Evolutionary conservation across 192 early-diverging fungal species (phyloP).

Genomic region (Podila verticillata): DNA sequence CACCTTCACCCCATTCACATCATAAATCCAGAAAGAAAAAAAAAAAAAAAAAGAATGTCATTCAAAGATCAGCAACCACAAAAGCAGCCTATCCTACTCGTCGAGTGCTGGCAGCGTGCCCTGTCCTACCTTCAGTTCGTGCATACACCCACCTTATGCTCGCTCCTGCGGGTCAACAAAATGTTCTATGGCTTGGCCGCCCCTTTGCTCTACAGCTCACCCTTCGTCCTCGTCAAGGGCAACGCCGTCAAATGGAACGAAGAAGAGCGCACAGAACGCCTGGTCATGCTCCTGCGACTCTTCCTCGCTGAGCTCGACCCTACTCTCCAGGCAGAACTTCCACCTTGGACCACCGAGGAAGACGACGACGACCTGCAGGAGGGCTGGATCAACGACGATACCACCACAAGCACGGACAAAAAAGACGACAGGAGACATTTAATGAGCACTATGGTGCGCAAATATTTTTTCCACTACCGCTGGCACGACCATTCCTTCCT

Average conservation of each 20-base stretch:
- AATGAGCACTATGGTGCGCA: not conserved
- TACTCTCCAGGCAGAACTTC: slow-evolving; percentile 10
- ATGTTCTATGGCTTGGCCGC: slow-evolving; percentile 23
- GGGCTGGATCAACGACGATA: not conserved
- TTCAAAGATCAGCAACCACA: too few species aligned
- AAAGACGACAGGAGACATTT: too few species aligned
- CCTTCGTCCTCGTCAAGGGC: slow-evolving; percentile 19
- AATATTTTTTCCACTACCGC: slow-evolving; percentile 44
- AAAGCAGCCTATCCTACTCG: slow-evolving; percentile 3
- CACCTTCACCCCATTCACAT: not conserved
- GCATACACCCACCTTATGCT: slow-evolving; percentile 19
- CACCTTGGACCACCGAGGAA: slow-evolving; percentile 6
- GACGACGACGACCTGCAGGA: slow-evolving; percentile 14
- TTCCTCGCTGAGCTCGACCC: slow-evolving; percentile 37
- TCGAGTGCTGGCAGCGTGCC: slow-evolving; percentile 28
- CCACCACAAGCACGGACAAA: not conserved
- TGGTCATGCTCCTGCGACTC: slow-evolving; percentile 13
- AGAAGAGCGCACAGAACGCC: slow-evolving; percentile 9
- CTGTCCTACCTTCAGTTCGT: slow-evolving; percentile 33
- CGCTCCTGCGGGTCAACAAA: slow-evolving; percentile 37
- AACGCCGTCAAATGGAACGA: slow-evolving; percentile 5
- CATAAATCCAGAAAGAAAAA: not conserved
- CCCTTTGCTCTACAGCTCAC: slow-evolving; percentile 36
- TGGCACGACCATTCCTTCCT: slow-evolving; percentile 35
- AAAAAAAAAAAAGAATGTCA: not conserved